Percentiles rank a stretch among this genome's conserved stretches.
Conservation (phyloP, 1,284 basidiomycete species). For the Sphagnurus paluster region DNA sequence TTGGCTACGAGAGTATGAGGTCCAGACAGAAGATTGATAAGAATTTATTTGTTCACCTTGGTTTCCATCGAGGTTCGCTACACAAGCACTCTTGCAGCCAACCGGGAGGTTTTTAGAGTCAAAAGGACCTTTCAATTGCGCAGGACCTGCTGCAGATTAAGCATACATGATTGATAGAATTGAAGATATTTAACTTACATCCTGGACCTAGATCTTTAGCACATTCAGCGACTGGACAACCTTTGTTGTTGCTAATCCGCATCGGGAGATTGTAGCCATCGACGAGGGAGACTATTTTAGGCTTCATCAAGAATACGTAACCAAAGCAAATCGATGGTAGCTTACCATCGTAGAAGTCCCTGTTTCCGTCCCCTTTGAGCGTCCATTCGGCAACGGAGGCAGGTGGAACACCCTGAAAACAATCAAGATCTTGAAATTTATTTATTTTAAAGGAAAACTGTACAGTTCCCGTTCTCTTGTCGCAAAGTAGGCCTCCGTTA, state of each 20-base stretch:
- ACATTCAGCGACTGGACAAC: conserved; percentile 53
- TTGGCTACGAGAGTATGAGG: conserved; percentile 24
- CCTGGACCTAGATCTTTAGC: conserved; percentile 51
- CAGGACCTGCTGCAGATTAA: conserved; percentile 40
- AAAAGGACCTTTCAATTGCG: conserved; percentile 49
- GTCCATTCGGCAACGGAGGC: conserved; percentile 62
- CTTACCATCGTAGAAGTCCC: conserved; percentile 50
- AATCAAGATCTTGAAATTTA: background rate
- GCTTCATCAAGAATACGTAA: no score
- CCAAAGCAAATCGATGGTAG: background rate
- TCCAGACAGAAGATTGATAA: background rate
- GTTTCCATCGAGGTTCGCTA: conserved; percentile 51
- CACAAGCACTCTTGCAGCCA: conserved; percentile 61
- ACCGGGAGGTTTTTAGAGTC: conserved; percentile 53
- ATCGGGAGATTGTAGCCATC: conserved; percentile 64
- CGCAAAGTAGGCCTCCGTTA: conserved; percentile 54
- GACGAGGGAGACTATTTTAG: conserved; percentile 52
- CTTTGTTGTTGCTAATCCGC: conserved; percentile 48
- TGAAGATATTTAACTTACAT: conserved; percentile 33
- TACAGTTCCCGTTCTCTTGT: conserved; percentile 47
- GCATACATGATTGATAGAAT: background rate
- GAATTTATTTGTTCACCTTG: conserved; percentile 28
- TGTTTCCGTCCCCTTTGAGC: conserved; percentile 35
- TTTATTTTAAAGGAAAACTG: conserved; percentile 7
- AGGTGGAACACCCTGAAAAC: conserved; percentile 55